phyloP scores from a whole-genome alignment of 768 basidiomycete genomes.

The Leccinum truebloodii region DNA sequence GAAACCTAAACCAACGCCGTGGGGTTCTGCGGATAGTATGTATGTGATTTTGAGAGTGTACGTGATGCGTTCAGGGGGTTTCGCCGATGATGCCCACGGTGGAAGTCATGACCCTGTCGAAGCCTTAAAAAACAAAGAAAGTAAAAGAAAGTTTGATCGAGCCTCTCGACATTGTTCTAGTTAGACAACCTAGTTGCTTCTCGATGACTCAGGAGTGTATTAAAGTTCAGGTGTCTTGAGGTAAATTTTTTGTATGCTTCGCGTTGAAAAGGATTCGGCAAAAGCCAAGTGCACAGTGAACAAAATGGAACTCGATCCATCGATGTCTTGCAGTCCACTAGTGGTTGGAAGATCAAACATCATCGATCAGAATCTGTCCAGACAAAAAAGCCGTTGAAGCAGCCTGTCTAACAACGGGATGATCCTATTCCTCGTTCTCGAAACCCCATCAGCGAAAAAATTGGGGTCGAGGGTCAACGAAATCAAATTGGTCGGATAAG shows the following conservation, averaged over 20 bases:
- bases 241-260: slow-evolving; percentile 52
- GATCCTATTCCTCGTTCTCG: slow-evolving; percentile 30
- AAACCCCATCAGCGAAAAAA: slow-evolving; percentile 48
- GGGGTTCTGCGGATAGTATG: slow-evolving; percentile 49
- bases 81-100: slow-evolving; percentile 53
- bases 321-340: slow-evolving; percentile 52
- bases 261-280: slow-evolving; percentile 37
- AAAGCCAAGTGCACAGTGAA: slow-evolving; percentile 48
- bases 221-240: slow-evolving; percentile 55
- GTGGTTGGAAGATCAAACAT: slow-evolving; percentile 49
- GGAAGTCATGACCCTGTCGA: slow-evolving; percentile 42
- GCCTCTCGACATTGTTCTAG: slow-evolving; percentile 45
- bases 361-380: slow-evolving; percentile 56
- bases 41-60: slow-evolving; percentile 65
- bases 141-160: slow-evolving; percentile 53
- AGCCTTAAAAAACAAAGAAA: slow-evolving; percentile 41
- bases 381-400: slow-evolving; percentile 38
- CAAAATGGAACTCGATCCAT: slow-evolving; percentile 57
- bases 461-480: slow-evolving; percentile 49
- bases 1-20: slow-evolving; percentile 49
- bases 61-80: slow-evolving; percentile 48
- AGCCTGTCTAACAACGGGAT: slow-evolving; percentile 48
- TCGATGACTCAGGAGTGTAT: slow-evolving; percentile 63
- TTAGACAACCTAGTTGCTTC: slow-evolving; percentile 36
- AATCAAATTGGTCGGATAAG: slow-evolving; percentile 21